Percentiles rank a stretch among this genome's conserved stretches.
Conservation (phyloP, 495 filamentous ascomycete species). For the Neurospora cerealis region DNA sequence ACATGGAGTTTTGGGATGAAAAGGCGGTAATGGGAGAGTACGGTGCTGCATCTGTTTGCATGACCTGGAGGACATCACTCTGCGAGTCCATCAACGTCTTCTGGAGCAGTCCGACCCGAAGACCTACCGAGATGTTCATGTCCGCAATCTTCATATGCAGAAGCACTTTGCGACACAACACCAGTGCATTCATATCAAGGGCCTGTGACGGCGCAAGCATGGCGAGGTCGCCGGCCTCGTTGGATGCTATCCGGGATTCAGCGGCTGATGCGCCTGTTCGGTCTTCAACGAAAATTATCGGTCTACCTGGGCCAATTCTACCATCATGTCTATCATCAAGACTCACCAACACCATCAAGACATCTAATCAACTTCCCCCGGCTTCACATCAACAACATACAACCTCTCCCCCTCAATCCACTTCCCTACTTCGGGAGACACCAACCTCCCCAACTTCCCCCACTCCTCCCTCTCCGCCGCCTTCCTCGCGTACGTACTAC, state of each 20-base stretch:
- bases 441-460: slow-evolving; percentile 48
- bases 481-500: slow-evolving; percentile 70
- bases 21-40: background rate
- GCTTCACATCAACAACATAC: slow-evolving; percentile 31
- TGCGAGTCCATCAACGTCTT: background rate
- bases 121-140: background rate
- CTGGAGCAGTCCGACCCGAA: background rate
- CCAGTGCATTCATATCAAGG: background rate
- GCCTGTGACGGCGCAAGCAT: background rate
- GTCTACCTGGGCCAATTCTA: background rate
- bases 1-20: background rate
- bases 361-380: slow-evolving; percentile 29
- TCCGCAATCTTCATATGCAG: background rate
- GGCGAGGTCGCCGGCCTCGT: accelerated
- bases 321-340: background rate
- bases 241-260: too few species aligned
- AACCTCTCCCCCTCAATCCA: slow-evolving; percentile 47
- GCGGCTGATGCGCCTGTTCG: too few species aligned
- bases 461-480: slow-evolving; percentile 45
- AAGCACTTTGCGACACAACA: background rate
- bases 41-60: background rate
- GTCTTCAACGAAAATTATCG: too few species aligned
- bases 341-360: background rate
- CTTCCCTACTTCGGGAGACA: slow-evolving; percentile 49
- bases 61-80: background rate